phyloP scores from a whole-genome alignment of 2,329 filamentous ascomycete genomes.

The Colletotrichum sp. region DNA sequence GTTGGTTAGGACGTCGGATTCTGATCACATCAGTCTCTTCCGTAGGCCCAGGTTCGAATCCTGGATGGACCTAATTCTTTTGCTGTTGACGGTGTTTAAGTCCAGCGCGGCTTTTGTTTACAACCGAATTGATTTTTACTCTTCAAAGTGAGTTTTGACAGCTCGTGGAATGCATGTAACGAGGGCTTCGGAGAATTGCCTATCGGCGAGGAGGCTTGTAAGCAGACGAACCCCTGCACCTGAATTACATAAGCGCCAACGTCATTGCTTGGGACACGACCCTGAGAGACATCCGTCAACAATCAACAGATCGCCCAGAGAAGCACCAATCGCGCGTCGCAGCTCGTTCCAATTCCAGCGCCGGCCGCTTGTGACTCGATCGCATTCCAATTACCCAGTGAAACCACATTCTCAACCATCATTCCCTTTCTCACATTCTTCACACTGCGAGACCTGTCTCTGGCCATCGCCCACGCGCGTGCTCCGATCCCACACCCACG shows the following conservation, averaged over 20 bases:
- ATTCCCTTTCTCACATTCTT: not conserved
- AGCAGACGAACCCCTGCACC: not conserved
- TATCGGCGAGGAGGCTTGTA: not conserved
- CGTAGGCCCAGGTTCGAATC: conserved; percentile 22
- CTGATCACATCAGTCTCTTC: conserved; percentile 5
- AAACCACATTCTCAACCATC: not conserved
- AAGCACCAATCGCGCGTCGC: not conserved
- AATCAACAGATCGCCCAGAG: conserved; percentile 13
- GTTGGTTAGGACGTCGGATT: conserved; percentile 23
- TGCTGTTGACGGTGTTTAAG: rapidly evolving
- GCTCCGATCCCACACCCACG: not conserved
- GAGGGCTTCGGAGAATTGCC: not conserved
- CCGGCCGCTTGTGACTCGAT: not conserved
- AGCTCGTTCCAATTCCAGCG: not conserved
- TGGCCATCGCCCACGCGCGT: not conserved
- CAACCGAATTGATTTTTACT: not conserved
- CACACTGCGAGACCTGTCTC: not conserved
- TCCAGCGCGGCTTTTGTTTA: not conserved
- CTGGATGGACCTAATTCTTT: conserved; percentile 13
- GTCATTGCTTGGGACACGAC: conserved; percentile 5
- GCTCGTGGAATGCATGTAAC: not conserved
- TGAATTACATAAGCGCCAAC: not conserved
- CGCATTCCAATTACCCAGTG: not conserved
- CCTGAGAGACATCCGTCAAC: not conserved
- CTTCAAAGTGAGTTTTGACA: not conserved